Evolutionary conservation across 2,329 filamentous ascomycete species (phyloP).

Genomic region (Phialophora macrospora): DNA sequence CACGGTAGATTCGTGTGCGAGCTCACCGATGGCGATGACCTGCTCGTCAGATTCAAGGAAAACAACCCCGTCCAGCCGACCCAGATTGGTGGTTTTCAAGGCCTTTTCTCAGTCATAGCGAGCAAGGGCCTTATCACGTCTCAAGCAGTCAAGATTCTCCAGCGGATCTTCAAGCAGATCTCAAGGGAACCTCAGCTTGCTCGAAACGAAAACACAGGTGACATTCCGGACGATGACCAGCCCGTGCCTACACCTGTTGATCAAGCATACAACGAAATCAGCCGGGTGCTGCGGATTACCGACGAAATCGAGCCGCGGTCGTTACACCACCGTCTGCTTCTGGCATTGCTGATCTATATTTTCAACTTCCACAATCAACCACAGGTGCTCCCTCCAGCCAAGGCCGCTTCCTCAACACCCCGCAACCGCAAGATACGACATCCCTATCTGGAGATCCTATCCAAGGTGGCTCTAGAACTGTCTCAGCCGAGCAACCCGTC

Average conservation of each 20-base stretch:
- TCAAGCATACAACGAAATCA: constrained; percentile 26
- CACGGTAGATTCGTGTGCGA: constrained; percentile 29
- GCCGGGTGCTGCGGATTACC: constrained; percentile 23
- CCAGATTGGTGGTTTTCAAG: constrained; percentile 8
- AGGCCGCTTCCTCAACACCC: background rate
- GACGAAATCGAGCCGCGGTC: constrained; percentile 16
- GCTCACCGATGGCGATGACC: constrained; percentile 21
- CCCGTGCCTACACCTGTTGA: constrained; percentile 4
- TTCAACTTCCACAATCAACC: constrained; percentile 32
- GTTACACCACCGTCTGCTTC: constrained; percentile 21
- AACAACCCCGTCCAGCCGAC: constrained; percentile 17
- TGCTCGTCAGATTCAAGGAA: constrained; percentile 31
- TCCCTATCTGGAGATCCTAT: constrained; percentile 24
- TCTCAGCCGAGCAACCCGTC: constrained; percentile 18
- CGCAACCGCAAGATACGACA: constrained; percentile 10
- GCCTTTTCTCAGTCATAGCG: constrained; percentile 18
- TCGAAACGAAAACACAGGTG: background rate
- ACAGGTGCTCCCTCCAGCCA: constrained; percentile 5
- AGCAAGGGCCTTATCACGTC: constrained; percentile 24
- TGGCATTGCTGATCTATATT: constrained; percentile 31
- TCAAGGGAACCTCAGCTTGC: constrained; percentile 15
- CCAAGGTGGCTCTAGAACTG: constrained; percentile 25
- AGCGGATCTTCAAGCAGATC: constrained; percentile 24
- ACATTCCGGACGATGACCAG: background rate
- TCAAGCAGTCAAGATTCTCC: constrained; percentile 25